Evolutionary conservation across 495 filamentous ascomycete genomes (phyloP), one percentile per base, ranked within the genome.

Genomic region (Daldinia bambusicola): DNA sequence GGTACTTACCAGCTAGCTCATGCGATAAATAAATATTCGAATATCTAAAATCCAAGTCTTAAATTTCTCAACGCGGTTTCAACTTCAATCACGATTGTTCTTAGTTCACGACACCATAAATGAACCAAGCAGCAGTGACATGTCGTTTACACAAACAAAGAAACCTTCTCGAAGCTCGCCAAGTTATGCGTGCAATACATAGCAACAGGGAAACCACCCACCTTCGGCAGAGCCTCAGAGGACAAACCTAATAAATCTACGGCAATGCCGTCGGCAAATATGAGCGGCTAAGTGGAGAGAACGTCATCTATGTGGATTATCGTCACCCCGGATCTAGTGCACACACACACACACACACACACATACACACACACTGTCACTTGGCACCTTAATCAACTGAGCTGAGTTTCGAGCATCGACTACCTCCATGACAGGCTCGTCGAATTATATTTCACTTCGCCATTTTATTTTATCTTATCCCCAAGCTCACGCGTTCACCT

Each of bases 231-330:
- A 72, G 69, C 63, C 64, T 61, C 62, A 71, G 57, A 53, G 37
- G 48, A 36, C 41, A 40, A 67, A 51, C 14, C 31, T 63, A 55
- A 48, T 63, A 48, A 48, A 60, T n/a, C n/a, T 63, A 67, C 70
- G 70, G 70, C 65, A 72, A 65, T 70, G 18, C 59, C 55, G 31
- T 68, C 70, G 70, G 70, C 70, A 72, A 64, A 72, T 72, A 61
- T 32, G 43, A 41, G 22, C 31, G 40, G 26, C 51, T 53, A 56
- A 60, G 31, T 64, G 60, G 63, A 71, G 58, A 38, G 56, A 14
- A 55, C 5, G 12, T 60, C 52, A 66, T 52, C 13, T 22, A 13
- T 62, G 10, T 71, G 63, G 69, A 66, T 67, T 38, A 67, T 72
- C 55, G 52, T 60, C 34, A 64, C 20, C 57, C 69, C 69, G 63